These are phyloP conservation scores for Curvularia verruculosa DNA, from an alignment of 2,329 filamentous ascomycete genomes.

Conservation along the genomic window DNA sequence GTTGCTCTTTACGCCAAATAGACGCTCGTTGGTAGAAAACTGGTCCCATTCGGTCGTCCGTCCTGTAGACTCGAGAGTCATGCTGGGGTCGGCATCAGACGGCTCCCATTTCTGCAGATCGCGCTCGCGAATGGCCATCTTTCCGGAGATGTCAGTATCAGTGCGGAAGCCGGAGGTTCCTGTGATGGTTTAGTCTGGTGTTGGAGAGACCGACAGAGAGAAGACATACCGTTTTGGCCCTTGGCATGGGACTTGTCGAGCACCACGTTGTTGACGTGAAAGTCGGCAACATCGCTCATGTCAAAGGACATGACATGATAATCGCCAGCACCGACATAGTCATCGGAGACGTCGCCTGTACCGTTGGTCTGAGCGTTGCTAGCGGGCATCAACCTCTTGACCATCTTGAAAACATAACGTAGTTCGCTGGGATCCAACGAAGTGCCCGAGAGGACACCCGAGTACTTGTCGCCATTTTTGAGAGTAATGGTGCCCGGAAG, in stretches of 20 bases:
- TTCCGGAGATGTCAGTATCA: conserved; percentile 84
- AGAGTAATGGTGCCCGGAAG: conserved; percentile 61
- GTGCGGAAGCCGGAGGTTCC: conserved; percentile 72
- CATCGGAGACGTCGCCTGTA: conserved; percentile 46
- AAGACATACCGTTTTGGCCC: conserved; percentile 62
- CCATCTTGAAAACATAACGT: conserved; percentile 69
- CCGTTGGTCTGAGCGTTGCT: conserved; percentile 56
- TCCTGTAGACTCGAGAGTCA: conserved; percentile 69
- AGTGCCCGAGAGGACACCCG: conserved; percentile 65
- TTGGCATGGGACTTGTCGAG: conserved; percentile 59
- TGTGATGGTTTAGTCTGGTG: conserved; percentile 58
- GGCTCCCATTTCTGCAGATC: conserved; percentile 83
- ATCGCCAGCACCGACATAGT: conserved; percentile 56
- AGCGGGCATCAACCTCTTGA: conserved; percentile 56
- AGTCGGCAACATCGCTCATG: conserved; percentile 64
- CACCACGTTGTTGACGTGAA: conserved; percentile 61
- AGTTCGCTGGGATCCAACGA: conserved; percentile 59
- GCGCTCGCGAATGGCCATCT: conserved; percentile 71
- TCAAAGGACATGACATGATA: conserved; percentile 65
- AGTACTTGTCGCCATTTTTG: conserved; percentile 66
- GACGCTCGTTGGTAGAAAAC: conserved; percentile 85
- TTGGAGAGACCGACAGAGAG: conserved; percentile 45
- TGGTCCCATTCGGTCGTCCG: conserved; percentile 76
- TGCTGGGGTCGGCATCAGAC: conserved; percentile 66
- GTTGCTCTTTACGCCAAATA: conserved; percentile 86